Percentiles rank a stretch among this genome's conserved stretches.
Conservation (phyloP, 108 stramenopile genomes). For the Thalassiosira profunda region DNA sequence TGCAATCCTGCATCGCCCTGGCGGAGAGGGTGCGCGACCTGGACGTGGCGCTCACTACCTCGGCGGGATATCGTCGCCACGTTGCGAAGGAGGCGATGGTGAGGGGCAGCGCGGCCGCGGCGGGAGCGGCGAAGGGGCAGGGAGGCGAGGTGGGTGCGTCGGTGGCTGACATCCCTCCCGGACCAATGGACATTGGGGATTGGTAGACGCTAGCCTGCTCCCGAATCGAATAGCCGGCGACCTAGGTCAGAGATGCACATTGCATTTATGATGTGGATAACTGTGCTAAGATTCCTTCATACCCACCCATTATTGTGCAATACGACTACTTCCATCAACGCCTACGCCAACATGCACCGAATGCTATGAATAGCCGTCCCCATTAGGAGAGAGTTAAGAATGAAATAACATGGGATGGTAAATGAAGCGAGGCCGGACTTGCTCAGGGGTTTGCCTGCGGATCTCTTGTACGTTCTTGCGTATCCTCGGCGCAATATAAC, state of each 20-base stretch:
- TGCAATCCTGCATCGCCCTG: slow-evolving; percentile 48
- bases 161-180: slow-evolving; percentile 23
- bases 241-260: too few relatives aligned
- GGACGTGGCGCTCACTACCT: slow-evolving; percentile 58
- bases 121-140: slow-evolving; percentile 15
- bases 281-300: too few relatives aligned
- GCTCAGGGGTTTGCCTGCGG: slow-evolving; percentile 13
- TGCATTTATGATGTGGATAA: too few relatives aligned
- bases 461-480: slow-evolving; percentile 14
- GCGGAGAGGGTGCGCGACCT: slow-evolving; percentile 56
- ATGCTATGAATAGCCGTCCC: slow-evolving; percentile 30
- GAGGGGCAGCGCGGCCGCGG: slow-evolving; percentile 13
- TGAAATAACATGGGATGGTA: slow-evolving; percentile 42
- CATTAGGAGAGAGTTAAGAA: slow-evolving; percentile 27
- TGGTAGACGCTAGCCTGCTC: too few relatives aligned
- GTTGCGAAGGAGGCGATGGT: slow-evolving; percentile 18
- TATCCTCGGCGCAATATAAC: slow-evolving; percentile 32
- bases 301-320: too few relatives aligned
- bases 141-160: too few relatives aligned
- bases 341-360: too few relatives aligned
- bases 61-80: slow-evolving; percentile 50
- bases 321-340: too few relatives aligned
- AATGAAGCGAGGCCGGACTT: slow-evolving; percentile 29
- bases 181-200: slow-evolving; percentile 38
- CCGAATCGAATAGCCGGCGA: too few relatives aligned